A percentile compares a stretch with the other conserved stretches of the same genome.
These are phyloP conservation scores for Colletotrichum sp. DNA, from an alignment of 2,329 filamentous ascomycete species.

Conservation along the genomic window DNA sequence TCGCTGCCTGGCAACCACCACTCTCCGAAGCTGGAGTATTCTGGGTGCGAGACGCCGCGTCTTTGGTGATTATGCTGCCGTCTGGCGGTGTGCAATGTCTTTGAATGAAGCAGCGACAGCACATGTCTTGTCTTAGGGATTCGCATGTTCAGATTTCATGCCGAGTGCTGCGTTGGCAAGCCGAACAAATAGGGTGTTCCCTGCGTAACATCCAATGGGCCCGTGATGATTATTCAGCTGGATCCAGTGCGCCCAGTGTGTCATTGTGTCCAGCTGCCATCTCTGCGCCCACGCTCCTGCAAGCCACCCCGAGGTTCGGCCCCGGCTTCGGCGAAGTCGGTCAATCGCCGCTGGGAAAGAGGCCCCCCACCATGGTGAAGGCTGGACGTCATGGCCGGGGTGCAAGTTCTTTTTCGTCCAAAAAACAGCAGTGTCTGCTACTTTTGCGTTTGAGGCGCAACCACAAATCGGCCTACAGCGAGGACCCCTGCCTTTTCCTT, in stretches of 20 bases:
- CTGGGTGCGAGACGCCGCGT: neutral
- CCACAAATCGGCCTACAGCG: neutral
- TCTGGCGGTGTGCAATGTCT: neutral
- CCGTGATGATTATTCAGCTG: conserved; percentile 11
- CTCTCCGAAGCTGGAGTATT: neutral
- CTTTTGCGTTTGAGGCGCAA: neutral
- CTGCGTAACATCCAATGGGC: neutral
- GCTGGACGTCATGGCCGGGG: conserved; percentile 13
- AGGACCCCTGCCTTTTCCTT: conserved; percentile 2
- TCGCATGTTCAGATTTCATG: neutral
- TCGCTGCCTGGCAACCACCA: neutral
- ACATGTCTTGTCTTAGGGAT: neutral
- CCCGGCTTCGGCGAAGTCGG: conserved; percentile 19
- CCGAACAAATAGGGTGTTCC: neutral
- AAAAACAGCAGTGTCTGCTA: neutral
- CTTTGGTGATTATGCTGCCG: neutral
- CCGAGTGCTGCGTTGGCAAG: conserved; percentile 3
- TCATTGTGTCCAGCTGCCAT: neutral
- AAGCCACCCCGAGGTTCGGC: conserved; percentile 12
- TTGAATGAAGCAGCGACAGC: neutral
- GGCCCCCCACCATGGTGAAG: neutral
- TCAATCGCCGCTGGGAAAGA: conserved; percentile 8
- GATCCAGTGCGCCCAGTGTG: neutral
- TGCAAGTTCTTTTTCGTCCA: neutral
- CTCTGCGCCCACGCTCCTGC: neutral